Conservation (phyloP, 2,329 filamentous ascomycete genomes). For the Aspergillus vadensis region DNA sequence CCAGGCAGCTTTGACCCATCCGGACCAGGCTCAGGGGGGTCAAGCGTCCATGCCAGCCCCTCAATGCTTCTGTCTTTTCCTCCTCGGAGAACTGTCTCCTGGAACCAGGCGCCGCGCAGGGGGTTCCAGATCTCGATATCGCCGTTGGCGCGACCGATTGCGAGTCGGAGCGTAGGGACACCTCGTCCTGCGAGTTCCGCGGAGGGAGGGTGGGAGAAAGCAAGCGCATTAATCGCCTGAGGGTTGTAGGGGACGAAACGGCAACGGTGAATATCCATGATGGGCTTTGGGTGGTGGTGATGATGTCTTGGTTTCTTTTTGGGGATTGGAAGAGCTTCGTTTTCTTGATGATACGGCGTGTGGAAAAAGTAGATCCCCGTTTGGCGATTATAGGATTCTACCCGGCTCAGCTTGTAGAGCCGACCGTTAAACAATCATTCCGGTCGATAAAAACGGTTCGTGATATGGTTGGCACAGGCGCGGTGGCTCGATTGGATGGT, state of each 20-base stretch:
- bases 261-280: conserved; percentile 95
- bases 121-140: conserved; percentile 99
- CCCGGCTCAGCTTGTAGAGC: conserved; percentile 24
- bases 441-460: conserved; percentile 2
- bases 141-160: conserved; percentile 88
- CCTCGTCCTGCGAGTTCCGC: conserved; percentile 49
- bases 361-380: conserved; percentile 8
- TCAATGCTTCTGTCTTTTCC: conserved; percentile 86
- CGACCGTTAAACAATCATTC: conserved; percentile 27
- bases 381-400: conserved; percentile 7
- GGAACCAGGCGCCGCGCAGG: conserved; percentile 76
- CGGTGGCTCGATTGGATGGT: conserved; percentile 11
- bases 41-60: conserved; percentile 86
- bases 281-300: conserved; percentile 51
- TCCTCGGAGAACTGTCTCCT: conserved; percentile 82
- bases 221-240: conserved; percentile 88
- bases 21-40: conserved; percentile 66
- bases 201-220: conserved; percentile 77
- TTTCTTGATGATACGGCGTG: not conserved
- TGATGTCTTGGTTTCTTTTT: conserved; percentile 8
- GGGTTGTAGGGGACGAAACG: conserved; percentile 93
- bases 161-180: conserved; percentile 70
- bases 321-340: not conserved
- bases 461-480: conserved; percentile 7
- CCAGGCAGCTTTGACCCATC: conserved; percentile 65